Conservation (phyloP, 139 green algal genomes). For the Chlorella sp. region DNA sequence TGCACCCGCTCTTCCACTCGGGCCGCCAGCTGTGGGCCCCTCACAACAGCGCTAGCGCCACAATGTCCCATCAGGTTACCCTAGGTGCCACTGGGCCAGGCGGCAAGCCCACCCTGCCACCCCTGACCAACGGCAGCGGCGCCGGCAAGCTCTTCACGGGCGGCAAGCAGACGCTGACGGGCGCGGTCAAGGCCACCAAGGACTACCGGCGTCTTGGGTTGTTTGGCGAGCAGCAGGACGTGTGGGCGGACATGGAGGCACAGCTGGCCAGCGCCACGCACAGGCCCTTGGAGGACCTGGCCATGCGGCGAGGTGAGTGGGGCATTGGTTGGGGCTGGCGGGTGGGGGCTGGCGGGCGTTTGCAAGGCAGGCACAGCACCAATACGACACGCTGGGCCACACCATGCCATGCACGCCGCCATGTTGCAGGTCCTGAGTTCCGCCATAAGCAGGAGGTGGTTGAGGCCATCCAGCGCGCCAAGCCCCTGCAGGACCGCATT, state of each 20-base stretch:
- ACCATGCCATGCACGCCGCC: not conserved
- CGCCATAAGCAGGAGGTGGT: not conserved
- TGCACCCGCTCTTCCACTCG: not conserved
- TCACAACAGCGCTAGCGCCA: not conserved
- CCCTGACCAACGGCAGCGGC: not conserved
- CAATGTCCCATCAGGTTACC: too few species aligned
- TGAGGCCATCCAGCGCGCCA: not conserved
- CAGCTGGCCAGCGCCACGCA: not conserved
- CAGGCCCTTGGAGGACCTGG: not conserved
- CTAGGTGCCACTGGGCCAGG: not conserved
- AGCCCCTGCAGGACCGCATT: not conserved
- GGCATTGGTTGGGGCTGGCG: not conserved
- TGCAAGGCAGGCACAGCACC: not conserved
- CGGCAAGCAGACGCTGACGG: not conserved
- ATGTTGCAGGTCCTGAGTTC: not conserved
- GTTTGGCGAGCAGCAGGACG: not conserved
- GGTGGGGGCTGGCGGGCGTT: not conserved
- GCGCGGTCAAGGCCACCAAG: not conserved
- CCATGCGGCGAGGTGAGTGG: not conserved
- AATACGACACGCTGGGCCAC: not conserved
- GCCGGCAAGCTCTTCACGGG: not conserved
- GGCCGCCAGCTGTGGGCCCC: not conserved
- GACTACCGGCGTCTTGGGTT: not conserved
- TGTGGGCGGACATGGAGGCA: not conserved
- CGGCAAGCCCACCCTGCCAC: not conserved